These are phyloP conservation scores for Rhodotorula sphaerocarpa DNA, from an alignment of 768 basidiomycete genomes.

Conservation along the genomic window DNA sequence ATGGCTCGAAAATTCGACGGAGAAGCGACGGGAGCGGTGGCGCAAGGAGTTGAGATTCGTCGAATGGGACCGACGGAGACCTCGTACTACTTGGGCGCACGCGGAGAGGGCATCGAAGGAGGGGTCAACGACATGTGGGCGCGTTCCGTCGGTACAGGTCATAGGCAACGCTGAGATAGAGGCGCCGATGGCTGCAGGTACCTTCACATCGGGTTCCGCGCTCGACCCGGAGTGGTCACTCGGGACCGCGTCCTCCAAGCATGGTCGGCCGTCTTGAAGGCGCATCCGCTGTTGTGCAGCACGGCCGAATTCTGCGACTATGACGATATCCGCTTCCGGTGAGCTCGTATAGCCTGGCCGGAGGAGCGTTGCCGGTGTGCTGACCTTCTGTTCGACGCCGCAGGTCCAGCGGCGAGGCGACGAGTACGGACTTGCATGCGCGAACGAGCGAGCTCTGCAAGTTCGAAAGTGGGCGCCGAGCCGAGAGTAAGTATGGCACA, in stretches of 20 bases:
- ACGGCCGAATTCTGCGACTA: conserved; percentile 50
- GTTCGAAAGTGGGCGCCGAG: neutral
- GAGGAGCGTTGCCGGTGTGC: too few species aligned
- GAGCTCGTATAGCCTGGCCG: too few species aligned
- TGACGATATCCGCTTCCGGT: conserved; percentile 61
- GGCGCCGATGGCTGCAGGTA: conserved; percentile 52
- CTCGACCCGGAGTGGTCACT: conserved; percentile 48
- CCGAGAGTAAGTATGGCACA: too few species aligned
- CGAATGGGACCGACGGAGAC: conserved; percentile 64
- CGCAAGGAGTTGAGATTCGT: conserved; percentile 40
- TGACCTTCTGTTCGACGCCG: too few species aligned
- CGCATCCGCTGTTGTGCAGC: conserved; percentile 66
- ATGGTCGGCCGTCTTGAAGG: conserved; percentile 64
- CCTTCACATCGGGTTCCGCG: conserved; percentile 61
- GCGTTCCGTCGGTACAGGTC: too few species aligned
- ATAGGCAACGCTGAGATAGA: neutral
- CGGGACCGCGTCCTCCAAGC: conserved; percentile 51
- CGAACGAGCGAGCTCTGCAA: neutral
- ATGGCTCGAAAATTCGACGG: too few species aligned
- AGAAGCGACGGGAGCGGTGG: too few species aligned
- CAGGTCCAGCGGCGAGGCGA: too few species aligned
- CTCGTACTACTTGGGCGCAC: conserved; percentile 69
- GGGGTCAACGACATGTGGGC: conserved; percentile 75
- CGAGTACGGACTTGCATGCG: too few species aligned
- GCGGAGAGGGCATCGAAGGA: conserved; percentile 52